Base-by-base conservation (phyloP, 108 stramenopile species). In the Cyclotella baltica region DNA sequence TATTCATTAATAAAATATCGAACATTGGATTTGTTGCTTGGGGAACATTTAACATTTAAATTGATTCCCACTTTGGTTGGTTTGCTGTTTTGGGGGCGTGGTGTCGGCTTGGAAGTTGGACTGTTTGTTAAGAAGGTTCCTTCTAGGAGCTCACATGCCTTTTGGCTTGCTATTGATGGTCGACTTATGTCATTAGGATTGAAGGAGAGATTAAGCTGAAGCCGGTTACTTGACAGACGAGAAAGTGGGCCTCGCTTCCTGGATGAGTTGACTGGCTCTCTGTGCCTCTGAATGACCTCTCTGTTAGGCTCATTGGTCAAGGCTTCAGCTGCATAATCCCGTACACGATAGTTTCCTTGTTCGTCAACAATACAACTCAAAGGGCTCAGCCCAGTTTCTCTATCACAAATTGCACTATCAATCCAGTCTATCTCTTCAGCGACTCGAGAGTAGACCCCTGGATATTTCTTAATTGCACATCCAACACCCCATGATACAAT, bases 361-460 rank as follows among this genome's bases (percentile, higher is more conserved):
- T 29, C 15, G 36, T 59, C 40, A 29, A 18, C 13, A 28, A 72
- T 52, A 30, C 70, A 72, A 46, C 70, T 72, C 27, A 72, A 43
- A 43, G 57, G 57, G 59, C 70, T 64, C 52, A 64, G 19, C 27
- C 63, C 62, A 35, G 31, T 53, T 25, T 48, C 20, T 47, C 11
- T 37, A 2, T 51, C 59, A 62, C 88, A 86, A n/a, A 86, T 61
- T 16, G 55, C 20, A 25, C 43, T 62, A 34, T 70, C 67, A 28
- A 86, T 85, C 77, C 83, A 86, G 13, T 83, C 83, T 18, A 72
- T 75, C 30, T 67, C 34, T 16, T 50, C n/a, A 1, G 78, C 57
- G 2, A 86, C 62, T 61, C 87, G 53, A 29, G 83, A 70, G 23
- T 83, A 77, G 4, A 83, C 81, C 11, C 81, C 81, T 34, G 75